Evolutionary conservation across 2,329 filamentous ascomycete genomes (phyloP).

Genomic region (Parascedosporium putredinis): DNA sequence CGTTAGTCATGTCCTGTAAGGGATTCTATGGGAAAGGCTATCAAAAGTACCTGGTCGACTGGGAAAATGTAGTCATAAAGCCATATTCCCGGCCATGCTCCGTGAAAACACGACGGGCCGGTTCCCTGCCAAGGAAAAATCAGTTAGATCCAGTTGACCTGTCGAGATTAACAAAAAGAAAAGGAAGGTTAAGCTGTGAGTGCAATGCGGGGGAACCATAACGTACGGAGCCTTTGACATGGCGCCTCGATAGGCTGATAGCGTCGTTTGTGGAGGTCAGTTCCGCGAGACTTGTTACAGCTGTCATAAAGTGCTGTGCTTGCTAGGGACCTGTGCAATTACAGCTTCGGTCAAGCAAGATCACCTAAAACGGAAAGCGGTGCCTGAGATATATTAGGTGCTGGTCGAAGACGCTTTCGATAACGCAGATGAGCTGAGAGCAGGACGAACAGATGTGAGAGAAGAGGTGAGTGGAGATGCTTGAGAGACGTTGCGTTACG

Average conservation of each 20-base stretch:
- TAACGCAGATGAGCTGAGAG: not conserved
- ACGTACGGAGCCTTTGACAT: constrained; percentile 9
- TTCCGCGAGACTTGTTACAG: not conserved
- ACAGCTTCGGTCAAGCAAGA: too few species aligned
- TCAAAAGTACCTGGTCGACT: constrained; percentile 4
- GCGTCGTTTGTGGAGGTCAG: not conserved
- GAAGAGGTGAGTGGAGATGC: not conserved
- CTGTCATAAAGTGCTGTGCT: not conserved
- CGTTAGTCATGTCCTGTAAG: not conserved
- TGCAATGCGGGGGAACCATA: not conserved
- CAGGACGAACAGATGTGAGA: too few species aligned
- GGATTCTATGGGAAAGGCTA: not conserved
- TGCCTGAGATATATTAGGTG: not conserved
- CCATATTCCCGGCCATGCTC: constrained; percentile 9
- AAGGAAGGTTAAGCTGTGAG: not conserved
- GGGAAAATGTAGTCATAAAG: constrained; percentile 8
- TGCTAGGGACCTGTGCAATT: too few species aligned
- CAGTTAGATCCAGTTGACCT: not conserved
- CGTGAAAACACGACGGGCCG: not conserved
- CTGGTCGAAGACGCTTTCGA: not conserved
- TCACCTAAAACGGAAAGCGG: not conserved
- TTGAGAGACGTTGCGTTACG: too few species aligned
- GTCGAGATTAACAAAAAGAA: not conserved
- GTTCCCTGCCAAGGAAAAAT: not conserved
- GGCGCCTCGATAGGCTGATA: not conserved